A percentile compares a stretch with the other conserved stretches of the same genome.
Conservation (phyloP, 768 basidiomycete species). For the Albatrellus ellisii region DNA sequence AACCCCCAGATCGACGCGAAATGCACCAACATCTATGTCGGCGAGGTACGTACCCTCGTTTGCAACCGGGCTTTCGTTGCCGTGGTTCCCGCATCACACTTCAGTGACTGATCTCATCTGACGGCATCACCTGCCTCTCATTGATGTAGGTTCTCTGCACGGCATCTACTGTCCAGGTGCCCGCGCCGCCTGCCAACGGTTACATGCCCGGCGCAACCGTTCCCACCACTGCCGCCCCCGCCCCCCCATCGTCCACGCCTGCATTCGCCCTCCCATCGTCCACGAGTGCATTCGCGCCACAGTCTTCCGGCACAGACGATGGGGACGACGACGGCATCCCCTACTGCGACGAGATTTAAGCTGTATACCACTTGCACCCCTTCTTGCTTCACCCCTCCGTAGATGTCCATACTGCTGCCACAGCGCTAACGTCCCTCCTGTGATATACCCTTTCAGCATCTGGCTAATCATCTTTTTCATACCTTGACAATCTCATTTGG, state of each 20-base stretch:
- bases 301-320: not conserved
- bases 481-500: no score
- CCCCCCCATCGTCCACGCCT: no score
- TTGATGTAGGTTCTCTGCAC: slow-evolving; percentile 43
- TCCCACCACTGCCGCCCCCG: not conserved
- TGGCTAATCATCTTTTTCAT: no score
- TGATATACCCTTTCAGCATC: no score
- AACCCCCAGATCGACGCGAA: slow-evolving; percentile 56
- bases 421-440: no score
- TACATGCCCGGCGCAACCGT: not conserved
- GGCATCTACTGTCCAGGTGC: slow-evolving; percentile 26
- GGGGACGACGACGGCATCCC: not conserved
- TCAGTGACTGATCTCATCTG: not conserved
- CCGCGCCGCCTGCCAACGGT: slow-evolving; percentile 26
- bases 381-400: no score
- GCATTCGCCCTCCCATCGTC: no score
- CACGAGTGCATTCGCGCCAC: not conserved
- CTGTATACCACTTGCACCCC: not conserved
- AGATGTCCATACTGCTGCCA: no score
- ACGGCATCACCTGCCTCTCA: not conserved
- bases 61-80: not conserved
- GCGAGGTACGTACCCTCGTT: slow-evolving; percentile 39
- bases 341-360: slow-evolving; percentile 1
- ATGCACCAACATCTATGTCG: slow-evolving; percentile 59
- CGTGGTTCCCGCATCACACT: slow-evolving; percentile 4